Evolutionary conservation across 805 yeast species (phyloP).

Genomic region (Hanseniaspora pseudoguilliermondii): DNA sequence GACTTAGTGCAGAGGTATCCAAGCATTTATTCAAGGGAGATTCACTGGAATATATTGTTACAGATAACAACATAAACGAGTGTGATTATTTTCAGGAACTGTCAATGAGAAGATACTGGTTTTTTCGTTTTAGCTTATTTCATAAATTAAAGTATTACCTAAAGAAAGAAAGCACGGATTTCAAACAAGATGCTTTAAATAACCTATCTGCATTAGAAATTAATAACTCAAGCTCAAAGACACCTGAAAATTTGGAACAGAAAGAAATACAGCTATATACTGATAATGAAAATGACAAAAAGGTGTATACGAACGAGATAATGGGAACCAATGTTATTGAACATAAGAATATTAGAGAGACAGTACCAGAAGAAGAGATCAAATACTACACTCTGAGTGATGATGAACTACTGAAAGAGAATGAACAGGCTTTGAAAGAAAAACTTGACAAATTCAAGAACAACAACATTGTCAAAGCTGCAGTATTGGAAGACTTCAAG

Average conservation of each 20-base stretch:
- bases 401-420: constrained; percentile 18
- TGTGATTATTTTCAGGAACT: neutral
- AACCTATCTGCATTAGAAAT: neutral
- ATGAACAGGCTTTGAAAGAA: constrained; percentile 14
- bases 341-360: neutral
- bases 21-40: neutral
- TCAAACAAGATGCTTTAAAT: neutral
- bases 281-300: neutral
- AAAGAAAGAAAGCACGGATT: neutral
- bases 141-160: constrained; percentile 5
- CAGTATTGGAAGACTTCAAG: constrained; percentile 43
- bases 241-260: neutral
- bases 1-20: neutral
- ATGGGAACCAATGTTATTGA: neutral
- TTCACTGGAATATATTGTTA: neutral
- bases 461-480: constrained; percentile 15
- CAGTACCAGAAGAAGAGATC: neutral
- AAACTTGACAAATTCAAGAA: constrained; percentile 16
- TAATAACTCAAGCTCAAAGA: neutral
- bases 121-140: constrained; percentile 4
- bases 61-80: constrained; percentile 6
- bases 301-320: neutral
- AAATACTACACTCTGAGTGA: neutral
- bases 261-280: neutral
- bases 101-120: constrained; percentile 6